These are phyloP conservation scores for Solanum etuberosum DNA, from an alignment of 257 asterid genomes.

Conservation along the genomic window DNA sequence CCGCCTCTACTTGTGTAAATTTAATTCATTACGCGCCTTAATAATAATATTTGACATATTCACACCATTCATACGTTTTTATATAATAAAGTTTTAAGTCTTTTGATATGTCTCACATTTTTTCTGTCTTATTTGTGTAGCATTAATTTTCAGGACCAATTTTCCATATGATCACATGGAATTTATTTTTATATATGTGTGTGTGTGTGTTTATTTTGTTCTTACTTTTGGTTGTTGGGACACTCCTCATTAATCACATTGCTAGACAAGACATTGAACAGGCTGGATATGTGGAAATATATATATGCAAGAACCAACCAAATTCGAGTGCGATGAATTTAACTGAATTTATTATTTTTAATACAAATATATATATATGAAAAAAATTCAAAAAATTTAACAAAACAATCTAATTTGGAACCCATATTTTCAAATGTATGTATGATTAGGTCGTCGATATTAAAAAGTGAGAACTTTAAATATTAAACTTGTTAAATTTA, in stretches of 20 bases:
- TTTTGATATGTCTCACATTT: background rate
- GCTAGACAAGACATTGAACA: background rate
- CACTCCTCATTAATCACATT: background rate
- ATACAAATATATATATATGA: background rate
- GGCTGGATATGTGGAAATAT: background rate
- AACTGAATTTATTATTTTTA: background rate
- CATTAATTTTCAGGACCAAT: too few species aligned
- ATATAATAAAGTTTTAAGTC: background rate
- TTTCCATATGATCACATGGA: background rate
- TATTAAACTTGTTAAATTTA: background rate
- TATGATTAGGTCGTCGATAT: background rate
- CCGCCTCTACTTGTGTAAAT: background rate
- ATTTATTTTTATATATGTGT: too few species aligned
- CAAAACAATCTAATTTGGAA: background rate
- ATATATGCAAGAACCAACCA: background rate
- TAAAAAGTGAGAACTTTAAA: background rate
- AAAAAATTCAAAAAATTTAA: background rate
- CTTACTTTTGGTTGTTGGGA: background rate
- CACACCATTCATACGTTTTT: background rate
- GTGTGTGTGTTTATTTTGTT: background rate
- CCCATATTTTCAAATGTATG: background rate
- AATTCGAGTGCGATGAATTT: background rate
- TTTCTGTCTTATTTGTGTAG: too few species aligned
- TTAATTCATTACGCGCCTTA: conserved; percentile 6
- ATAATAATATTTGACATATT: background rate